phyloP scores from a whole-genome alignment of 1,284 basidiomycete species.

The Heliocybe sulcata region DNA sequence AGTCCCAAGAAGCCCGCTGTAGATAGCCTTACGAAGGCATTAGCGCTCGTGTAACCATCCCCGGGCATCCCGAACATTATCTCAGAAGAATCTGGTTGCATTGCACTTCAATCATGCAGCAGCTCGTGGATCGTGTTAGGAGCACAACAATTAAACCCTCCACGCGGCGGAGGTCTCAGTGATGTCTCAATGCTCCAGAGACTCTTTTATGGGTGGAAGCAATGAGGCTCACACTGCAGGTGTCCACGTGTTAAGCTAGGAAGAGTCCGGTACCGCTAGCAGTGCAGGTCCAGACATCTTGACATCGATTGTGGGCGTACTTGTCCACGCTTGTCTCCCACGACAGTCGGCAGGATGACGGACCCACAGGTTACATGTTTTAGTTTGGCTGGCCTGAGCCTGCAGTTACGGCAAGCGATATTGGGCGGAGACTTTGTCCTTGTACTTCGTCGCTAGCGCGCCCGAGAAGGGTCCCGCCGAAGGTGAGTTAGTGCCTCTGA shows the following conservation, averaged over 20 bases:
- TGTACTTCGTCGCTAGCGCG: background rate
- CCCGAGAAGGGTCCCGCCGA: background rate
- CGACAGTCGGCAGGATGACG: background rate
- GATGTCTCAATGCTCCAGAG: background rate
- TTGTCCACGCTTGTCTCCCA: slow-evolving; percentile 1
- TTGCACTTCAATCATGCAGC: no score
- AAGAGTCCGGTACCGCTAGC: background rate
- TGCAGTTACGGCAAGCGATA: background rate
- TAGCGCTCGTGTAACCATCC: no score
- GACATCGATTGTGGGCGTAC: slow-evolving; percentile 2
- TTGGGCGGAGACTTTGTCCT: background rate
- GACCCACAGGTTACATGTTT: background rate
- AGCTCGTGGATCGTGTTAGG: no score
- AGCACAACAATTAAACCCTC: background rate
- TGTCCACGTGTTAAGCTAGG: background rate
- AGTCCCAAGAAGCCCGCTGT: no score
- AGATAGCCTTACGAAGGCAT: no score
- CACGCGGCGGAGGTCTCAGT: background rate
- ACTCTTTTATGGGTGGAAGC: background rate
- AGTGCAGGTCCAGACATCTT: background rate
- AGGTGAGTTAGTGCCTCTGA: background rate
- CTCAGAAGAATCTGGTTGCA: no score
- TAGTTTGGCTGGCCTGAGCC: background rate
- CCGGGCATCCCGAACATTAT: no score
- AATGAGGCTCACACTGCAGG: background rate